These are phyloP conservation scores for Leucoagaricus sp. DNA, from an alignment of 1,284 basidiomycete genomes.

Conservation along the genomic window DNA sequence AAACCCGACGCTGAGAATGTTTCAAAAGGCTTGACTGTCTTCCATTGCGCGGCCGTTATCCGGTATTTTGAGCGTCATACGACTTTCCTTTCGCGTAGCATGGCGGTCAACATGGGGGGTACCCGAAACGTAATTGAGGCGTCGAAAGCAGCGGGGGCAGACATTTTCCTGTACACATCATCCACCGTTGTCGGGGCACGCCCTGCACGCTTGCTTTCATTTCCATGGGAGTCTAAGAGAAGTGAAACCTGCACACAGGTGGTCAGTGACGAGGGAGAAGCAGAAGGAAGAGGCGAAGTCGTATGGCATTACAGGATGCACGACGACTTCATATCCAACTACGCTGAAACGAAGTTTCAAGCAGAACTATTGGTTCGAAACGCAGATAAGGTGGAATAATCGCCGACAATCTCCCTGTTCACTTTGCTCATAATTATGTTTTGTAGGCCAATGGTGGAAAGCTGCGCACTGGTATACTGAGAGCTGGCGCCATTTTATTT, in stretches of 20 bases:
- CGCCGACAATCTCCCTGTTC: not conserved
- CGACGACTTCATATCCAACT: not conserved
- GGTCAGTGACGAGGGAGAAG: not conserved
- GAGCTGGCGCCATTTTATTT: not conserved
- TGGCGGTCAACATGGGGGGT: not conserved
- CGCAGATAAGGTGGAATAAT: not conserved
- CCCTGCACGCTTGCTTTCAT: not conserved
- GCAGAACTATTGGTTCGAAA: not conserved
- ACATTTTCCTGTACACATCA: not conserved
- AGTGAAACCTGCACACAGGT: not conserved
- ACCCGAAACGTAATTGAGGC: slow-evolving; percentile 7
- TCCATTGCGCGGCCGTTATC: slow-evolving; percentile 1
- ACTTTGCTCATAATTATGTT: not conserved
- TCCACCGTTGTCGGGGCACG: not conserved
- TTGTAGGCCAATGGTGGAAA: slow-evolving; percentile 1
- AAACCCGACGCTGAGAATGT: not conserved
- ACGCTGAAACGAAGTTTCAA: slow-evolving; percentile 5
- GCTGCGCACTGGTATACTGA: slow-evolving; percentile 2
- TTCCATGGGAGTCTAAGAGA: slow-evolving; percentile 1
- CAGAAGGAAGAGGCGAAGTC: not conserved
- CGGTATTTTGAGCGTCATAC: slow-evolving; percentile 7
- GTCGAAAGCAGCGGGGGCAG: not conserved
- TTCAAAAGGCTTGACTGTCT: not conserved
- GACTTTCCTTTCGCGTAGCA: not conserved
- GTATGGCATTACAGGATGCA: not conserved